Evolutionary conservation across 1,139 yeast genomes (phyloP), one percentile per base, ranked within the genome.

Genomic region (Yamadazyma epiphylla): DNA sequence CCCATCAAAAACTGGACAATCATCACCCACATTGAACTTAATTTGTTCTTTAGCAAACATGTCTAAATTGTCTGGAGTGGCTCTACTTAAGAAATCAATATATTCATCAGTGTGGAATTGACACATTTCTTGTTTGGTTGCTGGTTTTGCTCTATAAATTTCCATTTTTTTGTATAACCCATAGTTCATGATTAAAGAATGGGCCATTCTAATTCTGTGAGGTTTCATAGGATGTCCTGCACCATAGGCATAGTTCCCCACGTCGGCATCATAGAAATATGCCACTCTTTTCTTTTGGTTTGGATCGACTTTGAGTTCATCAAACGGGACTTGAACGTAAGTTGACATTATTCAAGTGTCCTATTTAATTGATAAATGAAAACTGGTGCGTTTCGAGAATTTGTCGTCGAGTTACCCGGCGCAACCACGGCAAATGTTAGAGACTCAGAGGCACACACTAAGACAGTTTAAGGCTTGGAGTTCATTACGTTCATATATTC

Each of bases 141-240:
- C 98, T 0, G 98, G 97, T 58, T 91, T 91, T 29, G 97, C 97
- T 32, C 94, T 66, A 58, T 89, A 89, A 33, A 91, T 89, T 58
- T 91, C 97, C 96, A 91, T 91, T 62, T 89, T 85, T 60, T 89
- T 87, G 66, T 91, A 89, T 37, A 91, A 71, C 2, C 97, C 98
- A 55, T 91, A 91, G 64, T 91, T 91, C 97, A 91, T 91, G 47
- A 91, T 85, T 50, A 91, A 70, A 21, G 95, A 84, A 58, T 91
- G 97, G 5, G 97, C 95, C 97, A 89, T 89, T 77, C 97, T 82
- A 68, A 91, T 89, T 56, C 97, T 79, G 57, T 89, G 97, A 19
- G 97, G 97, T 53, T 91, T 91, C 97, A 89, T 89, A 30, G 96
- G 96, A 58, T 91, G 98, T 17, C 96, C 96, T 7, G 96, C 94